phyloP scores from a whole-genome alignment of 1,284 basidiomycete species.

The Sanghuangporus weigelae region DNA sequence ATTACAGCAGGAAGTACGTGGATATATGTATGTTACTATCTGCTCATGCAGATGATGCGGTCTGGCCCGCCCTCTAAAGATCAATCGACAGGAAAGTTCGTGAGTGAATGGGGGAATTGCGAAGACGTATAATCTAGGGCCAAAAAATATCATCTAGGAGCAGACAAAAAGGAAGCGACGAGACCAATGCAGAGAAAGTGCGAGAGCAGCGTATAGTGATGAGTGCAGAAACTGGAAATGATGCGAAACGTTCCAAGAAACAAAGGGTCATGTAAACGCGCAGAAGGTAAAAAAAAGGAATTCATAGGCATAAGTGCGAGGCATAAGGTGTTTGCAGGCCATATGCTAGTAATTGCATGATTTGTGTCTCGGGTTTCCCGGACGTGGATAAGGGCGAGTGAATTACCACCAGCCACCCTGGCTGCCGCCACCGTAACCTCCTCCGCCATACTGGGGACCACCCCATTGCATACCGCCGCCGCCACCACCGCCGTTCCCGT shows the following conservation, averaged over 20 bases:
- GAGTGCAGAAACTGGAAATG: constrained; percentile 7
- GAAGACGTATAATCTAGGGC: constrained; percentile 45
- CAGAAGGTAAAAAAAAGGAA: not conserved
- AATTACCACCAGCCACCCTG: constrained; percentile 41
- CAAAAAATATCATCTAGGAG: constrained; percentile 46
- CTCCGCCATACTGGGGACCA: constrained; percentile 25
- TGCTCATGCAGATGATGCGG: constrained; percentile 20
- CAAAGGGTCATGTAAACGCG: constrained; percentile 12
- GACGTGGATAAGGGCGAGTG: constrained; percentile 2
- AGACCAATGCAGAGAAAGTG: constrained; percentile 46
- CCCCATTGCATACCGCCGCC: constrained; percentile 29
- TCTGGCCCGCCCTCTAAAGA: constrained; percentile 18
- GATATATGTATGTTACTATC: constrained; percentile 16
- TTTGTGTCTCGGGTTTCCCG: not conserved
- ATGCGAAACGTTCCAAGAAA: constrained; percentile 26
- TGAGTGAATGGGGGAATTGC: constrained; percentile 45
- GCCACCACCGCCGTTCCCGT: constrained; percentile 27
- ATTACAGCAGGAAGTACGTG: constrained; percentile 19
- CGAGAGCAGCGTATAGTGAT: constrained; percentile 54
- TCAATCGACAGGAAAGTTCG: constrained; percentile 16
- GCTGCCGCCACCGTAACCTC: constrained; percentile 29
- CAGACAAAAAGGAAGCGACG: constrained; percentile 44
- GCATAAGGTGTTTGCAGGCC: constrained; percentile 7
- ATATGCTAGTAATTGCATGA: not conserved
- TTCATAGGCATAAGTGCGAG: constrained; percentile 11